phyloP scores from a whole-genome alignment of 1,284 basidiomycete species.

The Mrakiaceae sp. region DNA sequence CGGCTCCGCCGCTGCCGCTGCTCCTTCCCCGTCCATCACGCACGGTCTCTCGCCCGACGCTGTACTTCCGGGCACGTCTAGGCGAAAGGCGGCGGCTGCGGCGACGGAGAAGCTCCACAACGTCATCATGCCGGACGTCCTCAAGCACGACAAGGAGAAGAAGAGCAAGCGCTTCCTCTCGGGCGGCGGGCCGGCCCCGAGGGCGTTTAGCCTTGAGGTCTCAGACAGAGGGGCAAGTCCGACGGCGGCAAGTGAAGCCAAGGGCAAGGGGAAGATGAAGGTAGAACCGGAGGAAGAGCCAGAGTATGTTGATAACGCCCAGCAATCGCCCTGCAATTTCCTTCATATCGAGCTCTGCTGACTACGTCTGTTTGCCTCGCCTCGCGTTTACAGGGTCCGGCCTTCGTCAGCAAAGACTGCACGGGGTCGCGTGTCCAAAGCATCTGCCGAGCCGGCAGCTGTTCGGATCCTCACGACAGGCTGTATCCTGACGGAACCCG shows the following conservation, averaged over 20 bases:
- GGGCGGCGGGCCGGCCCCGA: slow-evolving; percentile 21
- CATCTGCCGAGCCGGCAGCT: background rate
- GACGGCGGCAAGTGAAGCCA: slow-evolving; percentile 25
- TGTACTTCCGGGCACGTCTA: slow-evolving; percentile 20
- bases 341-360: too few species aligned
- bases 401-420: too few species aligned
- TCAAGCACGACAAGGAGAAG: slow-evolving; percentile 54
- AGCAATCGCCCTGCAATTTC: too few species aligned
- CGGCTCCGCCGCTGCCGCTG: too few species aligned
- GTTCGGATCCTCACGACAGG: slow-evolving; percentile 12
- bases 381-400: too few species aligned
- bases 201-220: slow-evolving; percentile 1
- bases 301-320: too few species aligned
- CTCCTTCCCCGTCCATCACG: too few species aligned
- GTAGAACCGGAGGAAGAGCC: slow-evolving; percentile 21
- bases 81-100: slow-evolving; percentile 49
- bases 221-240: slow-evolving; percentile 22
- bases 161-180: slow-evolving; percentile 26
- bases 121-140: slow-evolving; percentile 61
- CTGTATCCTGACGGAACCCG: slow-evolving; percentile 2
- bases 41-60: too few species aligned
- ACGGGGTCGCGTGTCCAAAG: too few species aligned
- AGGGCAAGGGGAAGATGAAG: slow-evolving; percentile 19
- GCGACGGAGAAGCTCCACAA: slow-evolving; percentile 52
- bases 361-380: too few species aligned